These are phyloP conservation scores for Apiospora marii DNA, from an alignment of 2,329 filamentous ascomycete genomes.

Conservation along the genomic window DNA sequence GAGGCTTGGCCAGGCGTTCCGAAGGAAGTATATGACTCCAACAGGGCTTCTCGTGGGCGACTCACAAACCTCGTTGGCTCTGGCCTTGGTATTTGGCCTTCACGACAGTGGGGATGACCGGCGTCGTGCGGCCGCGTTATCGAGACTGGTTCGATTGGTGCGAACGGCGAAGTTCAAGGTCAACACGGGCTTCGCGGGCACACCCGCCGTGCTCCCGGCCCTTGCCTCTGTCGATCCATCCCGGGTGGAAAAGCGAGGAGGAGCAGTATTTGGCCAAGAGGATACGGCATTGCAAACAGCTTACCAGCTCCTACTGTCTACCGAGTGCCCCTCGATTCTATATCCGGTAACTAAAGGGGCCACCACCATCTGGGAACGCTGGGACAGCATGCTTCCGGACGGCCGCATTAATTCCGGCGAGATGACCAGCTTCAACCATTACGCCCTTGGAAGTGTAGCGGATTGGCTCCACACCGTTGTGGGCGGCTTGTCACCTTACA, in stretches of 20 bases:
- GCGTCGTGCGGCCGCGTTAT: slow-evolving; percentile 35
- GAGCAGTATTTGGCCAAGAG: background rate
- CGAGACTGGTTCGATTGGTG: slow-evolving; percentile 43
- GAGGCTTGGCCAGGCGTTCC: slow-evolving; percentile 24
- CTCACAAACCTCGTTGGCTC: slow-evolving; percentile 50
- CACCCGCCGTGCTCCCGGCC: slow-evolving; percentile 46
- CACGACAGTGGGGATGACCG: slow-evolving; percentile 35
- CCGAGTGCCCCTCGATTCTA: slow-evolving; percentile 45
- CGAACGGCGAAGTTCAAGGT: slow-evolving; percentile 45
- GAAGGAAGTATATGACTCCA: background rate
- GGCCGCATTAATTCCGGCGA: slow-evolving; percentile 44
- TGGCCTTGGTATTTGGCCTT: slow-evolving; percentile 49
- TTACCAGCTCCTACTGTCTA: slow-evolving; percentile 50
- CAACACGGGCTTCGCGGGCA: slow-evolving; percentile 54
- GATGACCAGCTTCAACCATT: slow-evolving; percentile 50
- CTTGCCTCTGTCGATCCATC: slow-evolving; percentile 30
- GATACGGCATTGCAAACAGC: slow-evolving; percentile 43
- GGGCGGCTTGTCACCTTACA: slow-evolving; percentile 32
- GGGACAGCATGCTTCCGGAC: slow-evolving; percentile 46
- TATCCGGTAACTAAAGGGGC: slow-evolving; percentile 47
- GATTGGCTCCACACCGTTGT: slow-evolving; percentile 45
- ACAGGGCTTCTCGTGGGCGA: slow-evolving; percentile 43
- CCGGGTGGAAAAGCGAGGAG: background rate
- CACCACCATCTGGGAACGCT: slow-evolving; percentile 49
- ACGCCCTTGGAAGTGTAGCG: slow-evolving; percentile 47